Percentiles rank a stretch among this genome's conserved stretches.
phyloP scores from a whole-genome alignment of 176 grass and related monocot species.

The Stipa capillata region DNA sequence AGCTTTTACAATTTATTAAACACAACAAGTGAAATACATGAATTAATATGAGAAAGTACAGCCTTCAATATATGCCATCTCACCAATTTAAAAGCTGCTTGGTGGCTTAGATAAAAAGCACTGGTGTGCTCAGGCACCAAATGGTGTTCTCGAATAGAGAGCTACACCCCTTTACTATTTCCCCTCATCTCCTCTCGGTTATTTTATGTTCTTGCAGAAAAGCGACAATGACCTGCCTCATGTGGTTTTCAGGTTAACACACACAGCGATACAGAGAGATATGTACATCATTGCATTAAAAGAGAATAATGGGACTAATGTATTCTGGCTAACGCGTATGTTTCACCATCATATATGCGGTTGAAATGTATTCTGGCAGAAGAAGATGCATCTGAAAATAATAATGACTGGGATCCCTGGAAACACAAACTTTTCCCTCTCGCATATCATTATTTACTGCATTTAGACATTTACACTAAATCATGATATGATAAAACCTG shows the following conservation, averaged over 20 bases:
- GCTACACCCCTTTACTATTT: no score
- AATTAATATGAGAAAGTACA: no score
- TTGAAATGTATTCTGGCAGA: neutral
- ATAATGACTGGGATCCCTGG: neutral
- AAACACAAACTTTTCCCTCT: neutral
- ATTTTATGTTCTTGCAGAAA: neutral
- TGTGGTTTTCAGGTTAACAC: no score
- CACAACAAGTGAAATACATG: no score
- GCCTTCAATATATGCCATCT: no score
- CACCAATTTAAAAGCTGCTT: no score
- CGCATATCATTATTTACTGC: slow-evolving; percentile 29
- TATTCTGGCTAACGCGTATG: neutral
- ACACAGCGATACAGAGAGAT: neutral
- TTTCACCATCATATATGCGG: neutral
- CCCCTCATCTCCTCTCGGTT: no score
- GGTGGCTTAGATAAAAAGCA: neutral
- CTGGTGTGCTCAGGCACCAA: no score
- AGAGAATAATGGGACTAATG: neutral
- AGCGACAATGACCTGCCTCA: neutral
- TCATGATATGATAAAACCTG: neutral
- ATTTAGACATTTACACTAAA: slow-evolving; percentile 31
- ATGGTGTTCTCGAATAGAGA: no score
- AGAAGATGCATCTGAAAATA: neutral
- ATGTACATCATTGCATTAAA: neutral
- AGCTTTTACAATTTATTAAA: no score